Evolutionary conservation across 2,329 filamentous ascomycete species (phyloP), one percentile per base, ranked within the genome.

Genomic region (Sporothrix schenckii): DNA sequence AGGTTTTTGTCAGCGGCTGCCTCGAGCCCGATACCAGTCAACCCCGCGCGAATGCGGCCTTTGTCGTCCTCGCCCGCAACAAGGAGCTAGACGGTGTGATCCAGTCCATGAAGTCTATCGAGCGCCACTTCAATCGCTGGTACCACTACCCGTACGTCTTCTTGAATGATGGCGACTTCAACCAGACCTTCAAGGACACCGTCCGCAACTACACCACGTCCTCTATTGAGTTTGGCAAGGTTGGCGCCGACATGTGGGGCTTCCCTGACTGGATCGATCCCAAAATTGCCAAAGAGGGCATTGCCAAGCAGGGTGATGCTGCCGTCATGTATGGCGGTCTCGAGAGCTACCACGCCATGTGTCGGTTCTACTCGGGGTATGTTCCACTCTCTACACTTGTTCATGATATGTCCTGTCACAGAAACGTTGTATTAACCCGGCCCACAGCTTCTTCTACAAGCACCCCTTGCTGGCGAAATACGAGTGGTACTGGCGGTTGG

Each of bases 271-370:
- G 95, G 95, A 92, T 95, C 68, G 94, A 99, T 78, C 88, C 89
- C 75, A 94, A 95, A 79, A 92, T 97, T 68, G 94, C 94, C 74
- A 93, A 94, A 81, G 95, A 99, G 80, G 94, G 94, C 72, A 97
- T 99, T 77, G 89, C 92, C 69, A 97, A 97, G 83, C 95, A 99
- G 80, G 95, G 95, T 74, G 95, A 99, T 80, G 90, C 90, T 66
- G 95, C 95, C 61, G 97, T 99, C 84, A 99, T 99, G 95, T 99
- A 98, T 79, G 95, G 95, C 79, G 95, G 95, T 61, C 91, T 99
- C 85, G 95, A 98, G 80, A 97, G 94, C 81, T 99, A 99, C 79
- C 95, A 99, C 78, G 91, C 96, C 81, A 99, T 99, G 95, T 99
- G 95, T 80, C 89, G 95, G 76, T 99, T 99, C 84, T 99, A 99